Conservation (phyloP, 768 basidiomycete genomes). For the Dentipellis sp. region DNA sequence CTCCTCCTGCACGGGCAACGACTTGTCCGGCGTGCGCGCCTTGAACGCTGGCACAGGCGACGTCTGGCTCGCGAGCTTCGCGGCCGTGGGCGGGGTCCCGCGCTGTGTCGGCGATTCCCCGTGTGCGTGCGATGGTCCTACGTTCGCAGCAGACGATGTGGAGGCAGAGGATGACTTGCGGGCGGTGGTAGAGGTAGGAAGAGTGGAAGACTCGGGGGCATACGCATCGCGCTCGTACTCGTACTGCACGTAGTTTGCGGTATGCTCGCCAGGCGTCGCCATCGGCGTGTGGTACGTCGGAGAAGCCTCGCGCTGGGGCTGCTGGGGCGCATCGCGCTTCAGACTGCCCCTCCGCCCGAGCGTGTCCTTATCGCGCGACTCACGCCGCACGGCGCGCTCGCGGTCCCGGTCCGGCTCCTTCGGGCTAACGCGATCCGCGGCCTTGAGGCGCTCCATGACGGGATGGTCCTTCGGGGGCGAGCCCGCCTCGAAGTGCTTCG, state of each 20-base stretch:
- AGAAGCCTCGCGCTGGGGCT: conserved; percentile 7
- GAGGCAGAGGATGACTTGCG: conserved; percentile 6
- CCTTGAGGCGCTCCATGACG: conserved; percentile 9
- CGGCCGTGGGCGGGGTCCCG: conserved; percentile 7
- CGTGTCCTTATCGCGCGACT: conserved; percentile 8
- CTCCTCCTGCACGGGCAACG: conserved; percentile 15
- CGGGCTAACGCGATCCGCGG: conserved; percentile 7
- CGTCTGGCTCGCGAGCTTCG: conserved; percentile 6
- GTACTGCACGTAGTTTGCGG: conserved; percentile 6
- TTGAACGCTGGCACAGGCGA: conserved; percentile 9
- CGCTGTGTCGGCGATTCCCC: conserved; percentile 6
- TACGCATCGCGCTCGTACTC: conserved; percentile 10
- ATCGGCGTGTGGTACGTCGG: conserved; percentile 11
- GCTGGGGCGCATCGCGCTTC: conserved; percentile 6
- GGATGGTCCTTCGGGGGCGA: conserved; percentile 12
- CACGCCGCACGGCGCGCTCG: conserved; percentile 4
- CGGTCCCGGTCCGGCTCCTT: conserved; percentile 3
- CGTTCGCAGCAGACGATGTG: neutral
- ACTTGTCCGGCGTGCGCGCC: conserved; percentile 14
- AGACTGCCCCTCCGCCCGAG: conserved; percentile 10
- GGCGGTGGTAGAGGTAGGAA: conserved; percentile 3
- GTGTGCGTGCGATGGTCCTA: neutral
- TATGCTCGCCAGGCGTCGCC: conserved; percentile 5
- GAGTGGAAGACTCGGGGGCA: conserved; percentile 8
- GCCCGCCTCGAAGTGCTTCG: conserved; percentile 7